A percentile compares a stretch with the other conserved stretches of the same genome.
These are phyloP conservation scores for Paracoccidioides lutzii DNA, from an alignment of 2,329 filamentous ascomycete species.

Conservation along the genomic window DNA sequence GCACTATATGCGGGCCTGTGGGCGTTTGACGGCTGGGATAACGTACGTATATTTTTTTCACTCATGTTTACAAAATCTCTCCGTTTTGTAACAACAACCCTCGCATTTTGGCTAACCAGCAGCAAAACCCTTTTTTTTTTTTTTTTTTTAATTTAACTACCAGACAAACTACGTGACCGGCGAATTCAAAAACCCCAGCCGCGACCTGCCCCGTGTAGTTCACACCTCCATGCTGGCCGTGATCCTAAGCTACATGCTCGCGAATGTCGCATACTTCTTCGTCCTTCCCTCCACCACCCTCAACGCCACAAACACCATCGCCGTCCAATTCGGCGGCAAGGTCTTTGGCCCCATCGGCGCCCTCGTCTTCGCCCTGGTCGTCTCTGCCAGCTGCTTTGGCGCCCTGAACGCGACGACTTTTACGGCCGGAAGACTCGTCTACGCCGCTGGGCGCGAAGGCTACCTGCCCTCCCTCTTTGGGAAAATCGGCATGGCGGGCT, in stretches of 20 bases:
- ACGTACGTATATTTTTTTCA: slow-evolving; percentile 45
- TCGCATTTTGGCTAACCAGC: no score
- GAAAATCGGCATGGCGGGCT: slow-evolving; percentile 55
- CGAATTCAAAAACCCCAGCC: slow-evolving; percentile 82
- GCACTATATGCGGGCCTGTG: slow-evolving; percentile 90
- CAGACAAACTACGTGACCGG: slow-evolving; percentile 96
- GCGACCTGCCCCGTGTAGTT: slow-evolving; percentile 86
- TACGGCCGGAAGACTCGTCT: slow-evolving; percentile 81
- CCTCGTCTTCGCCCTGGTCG: slow-evolving; percentile 73
- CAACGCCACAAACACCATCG: slow-evolving; percentile 86
- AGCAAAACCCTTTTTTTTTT: background rate
- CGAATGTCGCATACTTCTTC: slow-evolving; percentile 88
- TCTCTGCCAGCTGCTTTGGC: slow-evolving; percentile 84
- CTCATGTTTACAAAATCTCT: background rate
- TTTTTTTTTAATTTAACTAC: background rate
- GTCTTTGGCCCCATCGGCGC: slow-evolving; percentile 79
- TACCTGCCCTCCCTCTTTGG: slow-evolving; percentile 79
- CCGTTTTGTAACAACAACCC: no score
- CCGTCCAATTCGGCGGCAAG: slow-evolving; percentile 78
- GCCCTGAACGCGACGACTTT: slow-evolving; percentile 91
- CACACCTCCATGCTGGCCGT: slow-evolving; percentile 94
- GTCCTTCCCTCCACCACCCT: slow-evolving; percentile 72
- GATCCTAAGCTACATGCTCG: slow-evolving; percentile 77
- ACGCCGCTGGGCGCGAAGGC: slow-evolving; percentile 87
- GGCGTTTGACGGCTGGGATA: slow-evolving; percentile 99